Conservation (phyloP, 768 basidiomycete genomes). For the Favolaschia claudopus region DNA sequence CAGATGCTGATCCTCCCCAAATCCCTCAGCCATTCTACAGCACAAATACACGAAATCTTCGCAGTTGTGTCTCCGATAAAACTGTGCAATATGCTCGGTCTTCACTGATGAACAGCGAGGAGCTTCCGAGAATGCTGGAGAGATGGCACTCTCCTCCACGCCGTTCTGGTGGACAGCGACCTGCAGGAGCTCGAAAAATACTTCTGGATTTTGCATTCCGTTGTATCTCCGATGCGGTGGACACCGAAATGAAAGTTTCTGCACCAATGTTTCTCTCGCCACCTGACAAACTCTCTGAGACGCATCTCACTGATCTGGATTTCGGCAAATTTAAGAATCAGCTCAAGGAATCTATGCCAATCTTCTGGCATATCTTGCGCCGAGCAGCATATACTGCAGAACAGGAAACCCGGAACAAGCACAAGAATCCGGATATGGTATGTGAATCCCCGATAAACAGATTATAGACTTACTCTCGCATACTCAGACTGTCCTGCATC, state of each 20-base stretch:
- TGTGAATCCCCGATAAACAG: not conserved
- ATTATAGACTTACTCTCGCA: not conserved
- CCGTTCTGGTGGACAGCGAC: not conserved
- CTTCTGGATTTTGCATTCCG: not conserved
- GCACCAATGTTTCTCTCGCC: slow-evolving; percentile 17
- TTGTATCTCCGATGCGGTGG: slow-evolving; percentile 10
- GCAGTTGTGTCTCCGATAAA: slow-evolving; percentile 19
- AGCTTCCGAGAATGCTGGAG: slow-evolving; percentile 30
- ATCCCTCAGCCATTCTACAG: too few species aligned
- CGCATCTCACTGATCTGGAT: slow-evolving; percentile 16
- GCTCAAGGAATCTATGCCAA: slow-evolving; percentile 11
- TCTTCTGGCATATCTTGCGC: slow-evolving; percentile 18
- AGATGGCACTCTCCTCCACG: slow-evolving; percentile 31
- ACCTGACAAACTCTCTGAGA: slow-evolving; percentile 18
- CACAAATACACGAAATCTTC: too few species aligned
- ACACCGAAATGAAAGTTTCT: slow-evolving; percentile 21
- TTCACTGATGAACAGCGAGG: slow-evolving; percentile 26
- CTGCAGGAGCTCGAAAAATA: not conserved
- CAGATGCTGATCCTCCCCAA: too few species aligned
- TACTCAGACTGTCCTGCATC: slow-evolving; percentile 3
- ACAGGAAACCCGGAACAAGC: slow-evolving; percentile 19
- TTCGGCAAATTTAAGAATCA: slow-evolving; percentile 17
- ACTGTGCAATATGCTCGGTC: slow-evolving; percentile 19
- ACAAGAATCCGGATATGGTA: slow-evolving; percentile 27
- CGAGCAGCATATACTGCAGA: not conserved